phyloP scores from a whole-genome alignment of 2,329 filamentous ascomycete genomes.

The Fusarium sp. region DNA sequence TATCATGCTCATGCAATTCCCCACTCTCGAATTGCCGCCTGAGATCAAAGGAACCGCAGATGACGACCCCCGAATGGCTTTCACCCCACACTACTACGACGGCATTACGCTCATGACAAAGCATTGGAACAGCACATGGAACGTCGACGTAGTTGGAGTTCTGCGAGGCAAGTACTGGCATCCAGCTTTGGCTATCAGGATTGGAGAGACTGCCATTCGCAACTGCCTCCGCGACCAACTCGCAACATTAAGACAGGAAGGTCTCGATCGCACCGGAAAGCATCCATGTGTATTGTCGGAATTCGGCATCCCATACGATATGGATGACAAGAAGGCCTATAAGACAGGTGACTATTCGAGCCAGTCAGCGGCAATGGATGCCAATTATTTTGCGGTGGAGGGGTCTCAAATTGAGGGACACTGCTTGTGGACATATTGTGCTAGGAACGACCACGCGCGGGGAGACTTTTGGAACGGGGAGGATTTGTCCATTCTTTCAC shows the following conservation, averaged over 20 bases:
- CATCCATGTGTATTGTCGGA: conserved; percentile 93
- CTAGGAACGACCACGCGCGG: conserved; percentile 84
- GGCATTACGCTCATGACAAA: conserved; percentile 97
- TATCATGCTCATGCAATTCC: conserved; percentile 91
- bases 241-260: conserved; percentile 83
- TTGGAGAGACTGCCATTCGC: conserved; percentile 92
- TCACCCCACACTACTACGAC: conserved; percentile 96
- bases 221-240: conserved; percentile 94
- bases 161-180: conserved; percentile 88
- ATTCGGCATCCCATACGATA: conserved; percentile 98
- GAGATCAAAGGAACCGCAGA: conserved; percentile 86
- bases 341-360: conserved; percentile 95
- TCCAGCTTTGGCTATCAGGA: conserved; percentile 90
- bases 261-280: conserved; percentile 85
- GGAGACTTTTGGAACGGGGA: conserved; percentile 99
- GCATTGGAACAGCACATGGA: conserved; percentile 98
- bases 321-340: conserved; percentile 97
- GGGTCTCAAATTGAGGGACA: conserved; percentile 86
- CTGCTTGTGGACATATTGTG: conserved; percentile 88
- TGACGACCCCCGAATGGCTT: conserved; percentile 90
- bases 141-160: conserved; percentile 93
- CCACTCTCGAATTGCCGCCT: conserved; percentile 91
- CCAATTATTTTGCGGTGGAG: conserved; percentile 94
- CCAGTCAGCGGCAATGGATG: conserved; percentile 92
- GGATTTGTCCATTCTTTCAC: conserved; percentile 89